Evolutionary conservation across 73 alveolate species (phyloP).

Genomic region (Paramecium pentaurelia): DNA sequence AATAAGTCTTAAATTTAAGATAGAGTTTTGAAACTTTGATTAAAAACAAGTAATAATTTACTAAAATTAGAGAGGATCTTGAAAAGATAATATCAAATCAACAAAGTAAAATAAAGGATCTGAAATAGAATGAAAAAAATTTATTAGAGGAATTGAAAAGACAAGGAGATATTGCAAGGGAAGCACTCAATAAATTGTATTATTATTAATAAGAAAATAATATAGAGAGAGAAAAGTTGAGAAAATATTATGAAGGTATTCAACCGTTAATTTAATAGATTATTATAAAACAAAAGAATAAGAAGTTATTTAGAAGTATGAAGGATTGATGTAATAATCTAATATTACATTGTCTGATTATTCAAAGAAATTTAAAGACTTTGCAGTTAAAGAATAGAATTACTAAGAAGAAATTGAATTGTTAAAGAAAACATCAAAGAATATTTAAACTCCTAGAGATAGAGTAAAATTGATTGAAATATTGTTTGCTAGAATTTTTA

Average conservation of each 20-base stretch:
- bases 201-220: not conserved
- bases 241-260: not conserved
- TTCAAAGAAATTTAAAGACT: not conserved
- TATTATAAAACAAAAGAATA: not conserved
- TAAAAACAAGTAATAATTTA: not conserved
- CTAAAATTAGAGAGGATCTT: not conserved
- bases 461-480: not conserved
- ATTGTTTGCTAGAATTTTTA: not conserved
- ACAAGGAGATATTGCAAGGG: not conserved
- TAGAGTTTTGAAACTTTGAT: not conserved
- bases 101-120: not conserved
- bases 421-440: not conserved
- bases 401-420: slow-evolving; percentile 4
- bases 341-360: not conserved
- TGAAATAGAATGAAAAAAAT: not conserved
- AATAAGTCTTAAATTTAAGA: not conserved
- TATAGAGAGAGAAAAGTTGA: not conserved
- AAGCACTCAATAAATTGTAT: slow-evolving; percentile 15
- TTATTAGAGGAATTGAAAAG: not conserved
- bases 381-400: not conserved
- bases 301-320: not conserved
- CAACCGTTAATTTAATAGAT: not conserved
- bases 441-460: not conserved
- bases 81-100: not conserved
- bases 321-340: not conserved